Evolutionary conservation across 2,329 filamentous ascomycete species (phyloP).

Genomic region (Xylaria sp.): DNA sequence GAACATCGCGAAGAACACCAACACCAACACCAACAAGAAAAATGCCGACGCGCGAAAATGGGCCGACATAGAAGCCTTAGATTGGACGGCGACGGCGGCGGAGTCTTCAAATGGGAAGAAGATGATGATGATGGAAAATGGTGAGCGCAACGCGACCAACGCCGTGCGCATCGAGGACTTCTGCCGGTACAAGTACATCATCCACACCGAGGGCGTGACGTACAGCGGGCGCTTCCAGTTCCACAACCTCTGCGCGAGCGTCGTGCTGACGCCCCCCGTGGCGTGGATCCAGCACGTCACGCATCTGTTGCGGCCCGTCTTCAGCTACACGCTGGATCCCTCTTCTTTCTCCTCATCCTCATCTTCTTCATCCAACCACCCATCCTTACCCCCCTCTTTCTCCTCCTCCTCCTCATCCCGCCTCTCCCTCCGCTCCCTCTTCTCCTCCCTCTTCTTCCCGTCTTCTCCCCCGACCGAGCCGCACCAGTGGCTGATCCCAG

Average conservation of each 20-base stretch:
- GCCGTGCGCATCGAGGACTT: conserved; percentile 62
- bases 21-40: no score
- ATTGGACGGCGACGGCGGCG: no score
- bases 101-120: not conserved
- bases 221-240: conserved; percentile 65
- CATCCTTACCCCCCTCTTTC: conserved; percentile 1
- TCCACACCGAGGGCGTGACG: conserved; percentile 65
- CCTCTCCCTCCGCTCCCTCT: not conserved
- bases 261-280: conserved; percentile 61
- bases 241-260: conserved; percentile 62
- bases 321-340: conserved; percentile 48
- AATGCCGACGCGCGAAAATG: conserved; percentile 47
- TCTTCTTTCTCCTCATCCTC: not conserved
- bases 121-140: conserved; percentile 32
- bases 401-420: not conserved
- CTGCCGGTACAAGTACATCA: conserved; percentile 62
- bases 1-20: not conserved
- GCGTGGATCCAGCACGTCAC: conserved; percentile 63
- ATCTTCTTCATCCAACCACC: not conserved
- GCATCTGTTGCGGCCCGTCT: conserved; percentile 60
- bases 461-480: not conserved
- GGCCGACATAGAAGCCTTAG: conserved; percentile 61
- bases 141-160: conserved; percentile 55
- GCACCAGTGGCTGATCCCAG: not conserved
- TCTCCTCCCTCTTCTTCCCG: not conserved